phyloP scores from a whole-genome alignment of 495 filamentous ascomycete species.

The Talaromyces stipitatus region DNA sequence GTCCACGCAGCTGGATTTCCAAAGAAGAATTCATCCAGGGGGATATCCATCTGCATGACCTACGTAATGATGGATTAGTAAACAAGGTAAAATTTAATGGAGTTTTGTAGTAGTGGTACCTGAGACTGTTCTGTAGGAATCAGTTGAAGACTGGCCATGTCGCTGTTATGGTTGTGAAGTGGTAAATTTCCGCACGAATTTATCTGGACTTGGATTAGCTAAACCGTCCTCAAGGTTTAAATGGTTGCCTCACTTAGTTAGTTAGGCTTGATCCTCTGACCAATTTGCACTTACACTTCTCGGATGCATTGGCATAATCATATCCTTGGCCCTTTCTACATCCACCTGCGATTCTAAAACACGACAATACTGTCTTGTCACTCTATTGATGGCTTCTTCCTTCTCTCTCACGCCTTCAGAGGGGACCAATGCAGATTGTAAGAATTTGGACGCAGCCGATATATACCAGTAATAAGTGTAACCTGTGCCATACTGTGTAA shows the following conservation, averaged over 20 bases:
- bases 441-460: slow-evolving; percentile 15
- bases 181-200: background rate
- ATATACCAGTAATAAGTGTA: slow-evolving; percentile 26
- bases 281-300: slow-evolving; percentile 1
- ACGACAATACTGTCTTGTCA: slow-evolving; percentile 17
- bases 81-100: too few relatives aligned
- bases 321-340: slow-evolving; percentile 9
- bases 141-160: background rate
- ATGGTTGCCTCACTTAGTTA: background rate
- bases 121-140: background rate
- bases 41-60: background rate
- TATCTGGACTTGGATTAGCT: background rate
- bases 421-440: slow-evolving; percentile 6
- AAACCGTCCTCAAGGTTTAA: background rate
- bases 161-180: background rate
- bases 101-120: background rate
- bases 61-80: background rate
- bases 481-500: slow-evolving; percentile 19
- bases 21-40: slow-evolving; percentile 14
- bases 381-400: slow-evolving; percentile 13
- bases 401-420: slow-evolving; percentile 5
- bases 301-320: background rate
- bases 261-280: background rate
- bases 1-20: slow-evolving; percentile 19
- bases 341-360: slow-evolving; percentile 15